Evolutionary conservation across 352 stramenopile species (phyloP).

Genomic region (Blastocystis hominis): DNA sequence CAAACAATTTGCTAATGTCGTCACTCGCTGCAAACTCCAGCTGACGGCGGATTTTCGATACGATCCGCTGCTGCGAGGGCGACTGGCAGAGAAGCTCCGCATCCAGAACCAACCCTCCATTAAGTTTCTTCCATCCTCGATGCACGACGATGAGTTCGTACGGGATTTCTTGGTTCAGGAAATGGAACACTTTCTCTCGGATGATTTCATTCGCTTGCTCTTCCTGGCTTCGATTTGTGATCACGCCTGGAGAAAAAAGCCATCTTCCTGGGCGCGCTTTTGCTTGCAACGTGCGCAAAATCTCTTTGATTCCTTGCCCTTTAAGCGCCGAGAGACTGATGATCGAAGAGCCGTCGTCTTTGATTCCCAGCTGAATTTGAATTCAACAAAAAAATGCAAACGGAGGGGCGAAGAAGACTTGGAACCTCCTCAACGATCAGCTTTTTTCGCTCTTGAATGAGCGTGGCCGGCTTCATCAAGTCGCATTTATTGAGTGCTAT

Average conservation of each 20-base stretch:
- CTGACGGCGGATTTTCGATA: not conserved
- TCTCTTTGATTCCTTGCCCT: not conserved
- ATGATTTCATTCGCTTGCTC: conserved; percentile 23
- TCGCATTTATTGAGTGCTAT: conserved; percentile 27
- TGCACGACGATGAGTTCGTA: conserved; percentile 52
- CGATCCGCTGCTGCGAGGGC: conserved; percentile 17
- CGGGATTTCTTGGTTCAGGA: conserved; percentile 50
- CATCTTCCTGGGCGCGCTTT: not conserved
- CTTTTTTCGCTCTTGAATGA: not conserved
- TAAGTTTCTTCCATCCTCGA: conserved; percentile 18
- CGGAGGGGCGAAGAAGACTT: not conserved
- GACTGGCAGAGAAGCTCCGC: not conserved
- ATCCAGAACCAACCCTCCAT: not conserved
- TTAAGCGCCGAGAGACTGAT: not conserved
- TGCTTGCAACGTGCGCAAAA: not conserved
- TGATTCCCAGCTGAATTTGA: not conserved
- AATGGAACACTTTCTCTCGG: conserved; percentile 46
- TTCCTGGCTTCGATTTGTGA: conserved; percentile 29
- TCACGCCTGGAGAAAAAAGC: conserved; percentile 7
- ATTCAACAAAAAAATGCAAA: not conserved
- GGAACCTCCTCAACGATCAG: conserved; percentile 2
- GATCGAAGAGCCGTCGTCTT: not conserved
- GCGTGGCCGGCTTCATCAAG: not conserved
- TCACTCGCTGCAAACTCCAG: not conserved
- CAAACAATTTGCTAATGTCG: conserved; percentile 22